Base-by-base conservation (phyloP, 192 early-diverging fungal genomes). In the Coemansia interrupta region DNA sequence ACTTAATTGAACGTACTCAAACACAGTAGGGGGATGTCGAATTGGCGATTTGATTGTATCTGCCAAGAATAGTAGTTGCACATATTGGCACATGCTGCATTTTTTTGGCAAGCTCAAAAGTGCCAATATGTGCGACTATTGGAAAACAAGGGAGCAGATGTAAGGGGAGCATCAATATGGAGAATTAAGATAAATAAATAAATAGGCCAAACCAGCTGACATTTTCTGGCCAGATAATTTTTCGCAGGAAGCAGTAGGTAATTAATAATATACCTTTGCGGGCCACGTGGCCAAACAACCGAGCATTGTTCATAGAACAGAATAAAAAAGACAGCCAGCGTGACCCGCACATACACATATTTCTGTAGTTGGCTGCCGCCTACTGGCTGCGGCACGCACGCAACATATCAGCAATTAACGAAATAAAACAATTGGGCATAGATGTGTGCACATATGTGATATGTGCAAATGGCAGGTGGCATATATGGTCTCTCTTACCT, bases 401-500 rank as follows among this genome's bases (percentile, higher is more conserved):
- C 20, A 20, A 45, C 20, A 20, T 18, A 45, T 45, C 17, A n/a
- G 17, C n/a, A 45, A 45, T 45, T 38, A 41, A 30, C 10, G 38
- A 24, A 56, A 56, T n/a, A 11, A 36, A 36, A 36, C 32, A 36
- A 36, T 36, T 36, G 32, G 10, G 32, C 32, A 36, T 36, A 36
- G 32, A 36, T 36, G 32, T 2, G 32, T 36, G 32, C 32, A 36
- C 32, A 36, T 36, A 36, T 36, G 9, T 36, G 32, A 36, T 36
- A 36, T 36, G 32, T 36, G 32, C 32, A 36, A 36, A 36, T 36
- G 9, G 32, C 42, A 44, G 5, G 14, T n/a, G 42, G n/a, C 19
- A n/a, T 44, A 18, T n/a, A 18, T 44, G 42, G 42, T 44, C 70
- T 61, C 70, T 61, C 32, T 36, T 65, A 69, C 72, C 72, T 75